phyloP scores from a whole-genome alignment of 257 asterid species.

The Rauvolfia tetraphylla region DNA sequence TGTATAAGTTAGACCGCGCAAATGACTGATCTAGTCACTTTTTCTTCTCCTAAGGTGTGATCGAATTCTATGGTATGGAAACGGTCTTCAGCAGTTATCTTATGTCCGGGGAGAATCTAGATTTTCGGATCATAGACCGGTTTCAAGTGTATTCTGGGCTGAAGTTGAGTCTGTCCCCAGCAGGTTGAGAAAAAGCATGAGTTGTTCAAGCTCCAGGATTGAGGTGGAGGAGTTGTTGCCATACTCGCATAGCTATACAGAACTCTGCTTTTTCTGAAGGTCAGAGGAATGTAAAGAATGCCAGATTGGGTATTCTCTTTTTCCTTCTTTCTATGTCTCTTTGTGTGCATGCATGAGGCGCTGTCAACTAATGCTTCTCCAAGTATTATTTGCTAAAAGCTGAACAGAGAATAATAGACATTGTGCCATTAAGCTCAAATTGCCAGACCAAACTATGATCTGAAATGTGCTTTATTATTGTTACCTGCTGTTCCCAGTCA shows the following conservation, averaged over 20 bases:
- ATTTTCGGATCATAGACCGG: slow-evolving; percentile 97
- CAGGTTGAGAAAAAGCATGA: slow-evolving; percentile 82
- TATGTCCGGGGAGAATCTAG: slow-evolving; percentile 84
- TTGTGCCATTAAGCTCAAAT: not conserved
- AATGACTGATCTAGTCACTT: slow-evolving; percentile 25
- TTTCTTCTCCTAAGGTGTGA: slow-evolving; percentile 70
- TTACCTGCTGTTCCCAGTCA: not conserved
- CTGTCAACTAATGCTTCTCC: not conserved
- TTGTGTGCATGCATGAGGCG: not conserved
- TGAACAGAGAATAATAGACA: not conserved
- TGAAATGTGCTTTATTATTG: not conserved
- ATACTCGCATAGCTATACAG: slow-evolving; percentile 89
- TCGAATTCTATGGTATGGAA: slow-evolving; percentile 86
- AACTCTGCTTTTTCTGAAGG: slow-evolving; percentile 80
- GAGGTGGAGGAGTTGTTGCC: slow-evolving; percentile 91
- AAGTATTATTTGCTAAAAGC: not conserved
- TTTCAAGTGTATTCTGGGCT: slow-evolving; percentile 90
- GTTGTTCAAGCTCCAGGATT: slow-evolving; percentile 82
- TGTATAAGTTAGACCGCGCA: not conserved
- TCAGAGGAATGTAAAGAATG: slow-evolving; percentile 13
- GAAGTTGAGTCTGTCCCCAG: slow-evolving; percentile 91
- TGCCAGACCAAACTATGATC: not conserved
- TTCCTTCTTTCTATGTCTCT: slow-evolving; percentile 9
- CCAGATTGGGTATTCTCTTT: slow-evolving; percentile 26
- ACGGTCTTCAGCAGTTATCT: slow-evolving; percentile 84